These are phyloP conservation scores for Coniferiporia sulphurascens DNA, from an alignment of 1,284 basidiomycete genomes.

Conservation along the genomic window DNA sequence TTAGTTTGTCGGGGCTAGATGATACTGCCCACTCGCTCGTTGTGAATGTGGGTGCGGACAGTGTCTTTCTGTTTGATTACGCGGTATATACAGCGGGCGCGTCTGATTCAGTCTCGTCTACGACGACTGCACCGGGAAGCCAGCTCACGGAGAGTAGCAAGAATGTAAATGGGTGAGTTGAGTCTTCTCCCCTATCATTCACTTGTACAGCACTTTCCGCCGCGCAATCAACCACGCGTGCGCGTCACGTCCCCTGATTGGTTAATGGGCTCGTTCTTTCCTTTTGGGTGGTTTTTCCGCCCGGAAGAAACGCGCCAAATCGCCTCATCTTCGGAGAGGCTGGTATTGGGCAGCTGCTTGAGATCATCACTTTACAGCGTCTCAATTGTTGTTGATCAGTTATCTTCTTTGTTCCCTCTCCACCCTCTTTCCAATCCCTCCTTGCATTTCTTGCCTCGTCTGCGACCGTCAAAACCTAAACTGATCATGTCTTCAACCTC, in stretches of 20 bases:
- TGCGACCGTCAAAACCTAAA: constrained; percentile 4
- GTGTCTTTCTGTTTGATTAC: constrained; percentile 46
- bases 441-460: constrained; percentile 13
- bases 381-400: constrained; percentile 11
- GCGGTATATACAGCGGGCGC: constrained; percentile 35
- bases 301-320: background rate
- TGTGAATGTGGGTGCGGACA: constrained; percentile 40
- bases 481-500: constrained; percentile 12
- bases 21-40: constrained; percentile 39
- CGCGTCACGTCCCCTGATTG: background rate
- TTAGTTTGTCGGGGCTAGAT: constrained; percentile 33
- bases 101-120: constrained; percentile 19
- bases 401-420: constrained; percentile 9
- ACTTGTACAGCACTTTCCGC: constrained; percentile 10
- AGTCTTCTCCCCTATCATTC: background rate
- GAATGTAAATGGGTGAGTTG: constrained; percentile 10
- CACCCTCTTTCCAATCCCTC: constrained; percentile 7
- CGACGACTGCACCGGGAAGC: constrained; percentile 11
- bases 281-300: background rate
- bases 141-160: constrained; percentile 3
- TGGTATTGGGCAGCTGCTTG: background rate
- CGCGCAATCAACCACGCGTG: background rate
- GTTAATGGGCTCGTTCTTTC: constrained; percentile 1
- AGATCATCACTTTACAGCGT: background rate
- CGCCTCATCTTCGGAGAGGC: constrained; percentile 14